Base-by-base conservation (phyloP, 306 rosid species). In the Pterocarpus macrocarpus region DNA sequence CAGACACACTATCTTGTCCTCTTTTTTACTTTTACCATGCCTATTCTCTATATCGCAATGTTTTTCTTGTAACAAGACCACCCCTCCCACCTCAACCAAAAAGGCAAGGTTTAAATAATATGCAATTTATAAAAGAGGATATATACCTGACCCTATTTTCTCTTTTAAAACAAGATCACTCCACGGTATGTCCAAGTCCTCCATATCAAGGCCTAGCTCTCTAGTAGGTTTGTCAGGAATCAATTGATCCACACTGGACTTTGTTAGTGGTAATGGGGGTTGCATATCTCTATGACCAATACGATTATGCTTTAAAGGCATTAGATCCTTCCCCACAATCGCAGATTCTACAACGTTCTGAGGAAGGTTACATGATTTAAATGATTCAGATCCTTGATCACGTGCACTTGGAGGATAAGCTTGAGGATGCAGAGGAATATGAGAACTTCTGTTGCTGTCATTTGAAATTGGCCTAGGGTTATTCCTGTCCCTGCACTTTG, bases 131-230 rank as follows among this genome's bases (percentile, higher is more conserved):
- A 38, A 69, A 58, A 58, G 33, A 43, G 56, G 8, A 64, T 34
- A 67, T 1, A 71, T 87, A 91, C 97, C 97, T 88, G 97, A 90
- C 69, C 97, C 97, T 56, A 93, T 93, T 87, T 81, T 85, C 82
- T 91, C 97, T 83, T 91, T 93, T 52, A 93, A 12, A 79, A 84
- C 87, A 84, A 93, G 94, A 65, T 91, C 97, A 47, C 38, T 76
- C 97, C 97, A 93, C 4, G 97, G 93, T 69, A 93, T 91, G 84
- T 87, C 88, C 81, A 93, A 86, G 83, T 93, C 96, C 76, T 89
- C 97, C 74, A 89, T 63, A 52, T 84, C 91, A 38, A 91, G 79
- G 70, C 75, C 55, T 72, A 87, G 65, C 65, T 88, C 86, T 61
- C 80, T 87, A 77, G 85, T 78, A 28, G 81, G 83, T 72, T 66